Evolutionary conservation across 73 alveolate species (phyloP).

Genomic region (Halteria grandinella): DNA sequence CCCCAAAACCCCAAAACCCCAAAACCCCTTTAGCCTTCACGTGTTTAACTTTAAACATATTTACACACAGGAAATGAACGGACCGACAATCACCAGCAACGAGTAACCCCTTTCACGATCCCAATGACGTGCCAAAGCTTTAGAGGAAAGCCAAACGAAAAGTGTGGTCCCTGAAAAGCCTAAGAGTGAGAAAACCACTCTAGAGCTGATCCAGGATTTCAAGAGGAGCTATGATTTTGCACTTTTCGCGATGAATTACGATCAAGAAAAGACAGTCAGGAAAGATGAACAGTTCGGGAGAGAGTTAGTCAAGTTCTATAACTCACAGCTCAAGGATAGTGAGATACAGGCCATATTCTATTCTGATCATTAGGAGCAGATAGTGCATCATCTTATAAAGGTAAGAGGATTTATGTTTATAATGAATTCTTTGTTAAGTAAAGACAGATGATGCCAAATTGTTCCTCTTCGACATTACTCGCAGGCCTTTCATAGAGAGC

Average conservation of each 20-base stretch:
- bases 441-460: conserved; percentile 9
- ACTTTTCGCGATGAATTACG: conserved; percentile 7
- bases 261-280: not conserved
- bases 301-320: conserved; percentile 16
- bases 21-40: no score
- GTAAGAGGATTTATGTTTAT: not conserved
- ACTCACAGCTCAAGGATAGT: not conserved
- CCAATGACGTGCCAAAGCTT: no score
- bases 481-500: conserved; percentile 30
- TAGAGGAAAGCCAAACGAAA: no score
- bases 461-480: not conserved
- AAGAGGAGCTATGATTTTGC: conserved; percentile 26
- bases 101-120: no score
- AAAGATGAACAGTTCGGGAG: conserved; percentile 19
- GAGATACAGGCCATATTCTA: not conserved
- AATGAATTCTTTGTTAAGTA: not conserved
- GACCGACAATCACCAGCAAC: no score
- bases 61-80: no score
- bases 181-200: no score
- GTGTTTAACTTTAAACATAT: no score
- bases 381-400: conserved; percentile 4
- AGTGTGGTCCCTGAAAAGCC: no score
- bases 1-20: no score
- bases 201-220: not conserved
- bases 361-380: conserved; percentile 4